These are phyloP conservation scores for Solanum ahanhuiri DNA, from an alignment of 257 asterid species.

Conservation along the genomic window DNA sequence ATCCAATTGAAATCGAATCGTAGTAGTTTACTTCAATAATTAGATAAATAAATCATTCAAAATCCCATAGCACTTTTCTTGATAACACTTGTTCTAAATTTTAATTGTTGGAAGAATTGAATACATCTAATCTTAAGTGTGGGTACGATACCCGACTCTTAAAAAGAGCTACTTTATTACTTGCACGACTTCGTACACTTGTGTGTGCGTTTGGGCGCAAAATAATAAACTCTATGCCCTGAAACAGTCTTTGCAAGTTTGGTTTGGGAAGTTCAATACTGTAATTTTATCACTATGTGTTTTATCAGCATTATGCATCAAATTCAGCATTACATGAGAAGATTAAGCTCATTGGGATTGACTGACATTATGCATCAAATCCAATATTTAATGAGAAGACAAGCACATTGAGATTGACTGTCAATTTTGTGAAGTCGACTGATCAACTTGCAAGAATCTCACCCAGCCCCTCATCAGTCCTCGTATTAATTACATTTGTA, in stretches of 20 bases:
- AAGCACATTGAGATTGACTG: neutral
- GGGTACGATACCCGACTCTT: neutral
- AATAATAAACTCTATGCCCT: neutral
- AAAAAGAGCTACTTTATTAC: neutral
- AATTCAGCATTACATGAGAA: neutral
- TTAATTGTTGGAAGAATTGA: neutral
- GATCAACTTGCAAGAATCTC: neutral
- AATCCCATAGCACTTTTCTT: neutral
- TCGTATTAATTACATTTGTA: neutral
- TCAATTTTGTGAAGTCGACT: neutral
- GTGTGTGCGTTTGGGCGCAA: neutral
- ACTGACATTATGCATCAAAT: neutral
- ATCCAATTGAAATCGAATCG: neutral
- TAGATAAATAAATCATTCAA: neutral
- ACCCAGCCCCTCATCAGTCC: neutral
- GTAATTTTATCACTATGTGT: neutral
- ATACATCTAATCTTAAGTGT: neutral
- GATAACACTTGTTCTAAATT: neutral
- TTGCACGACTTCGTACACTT: neutral
- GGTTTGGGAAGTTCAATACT: neutral
- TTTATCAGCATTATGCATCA: neutral
- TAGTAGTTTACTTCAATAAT: neutral
- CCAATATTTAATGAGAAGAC: neutral
- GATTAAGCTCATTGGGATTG: neutral
- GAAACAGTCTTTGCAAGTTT: neutral